Percentiles rank a stretch among this genome's conserved stretches.
Evolutionary conservation across 78 protist species (phyloP).

Genomic region (Corallochytrium limacisporum): DNA sequence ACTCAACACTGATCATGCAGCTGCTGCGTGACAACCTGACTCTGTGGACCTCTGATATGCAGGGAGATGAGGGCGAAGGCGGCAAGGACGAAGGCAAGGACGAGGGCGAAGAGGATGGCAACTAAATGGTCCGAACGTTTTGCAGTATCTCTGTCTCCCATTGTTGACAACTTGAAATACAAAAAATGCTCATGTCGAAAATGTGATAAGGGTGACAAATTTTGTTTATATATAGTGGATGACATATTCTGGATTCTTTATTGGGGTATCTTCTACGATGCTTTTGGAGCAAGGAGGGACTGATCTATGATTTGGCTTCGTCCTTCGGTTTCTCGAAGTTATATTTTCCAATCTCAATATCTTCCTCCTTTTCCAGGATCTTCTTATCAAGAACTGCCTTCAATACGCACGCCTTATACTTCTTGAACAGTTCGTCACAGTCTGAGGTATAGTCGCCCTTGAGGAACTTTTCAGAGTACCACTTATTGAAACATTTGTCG

Average conservation of each 20-base stretch:
- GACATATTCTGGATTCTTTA: too few relatives aligned
- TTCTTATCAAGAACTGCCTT: too few relatives aligned
- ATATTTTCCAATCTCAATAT: background rate
- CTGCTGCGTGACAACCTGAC: conserved; percentile 94
- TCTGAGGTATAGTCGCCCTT: background rate
- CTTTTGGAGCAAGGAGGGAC: too few relatives aligned
- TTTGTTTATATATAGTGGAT: too few relatives aligned
- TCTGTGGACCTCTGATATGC: conserved; percentile 82
- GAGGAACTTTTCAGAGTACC: conserved; percentile 17
- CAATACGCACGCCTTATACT: conserved; percentile 7
- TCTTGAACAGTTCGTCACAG: conserved; percentile 4
- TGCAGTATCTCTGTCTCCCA: background rate
- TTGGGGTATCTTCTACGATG: too few relatives aligned
- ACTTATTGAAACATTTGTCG: conserved; percentile 19
- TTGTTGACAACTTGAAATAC: too few relatives aligned
- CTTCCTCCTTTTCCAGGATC: background rate
- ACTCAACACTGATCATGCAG: conserved; percentile 93
- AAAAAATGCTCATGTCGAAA: too few relatives aligned
- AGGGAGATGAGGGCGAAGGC: conserved; percentile 28
- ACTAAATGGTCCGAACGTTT: too few relatives aligned
- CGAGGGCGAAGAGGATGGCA: too few relatives aligned
- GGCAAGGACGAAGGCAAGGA: too few relatives aligned
- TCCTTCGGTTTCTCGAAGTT: background rate
- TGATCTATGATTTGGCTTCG: too few relatives aligned
- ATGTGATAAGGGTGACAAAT: too few relatives aligned